These are phyloP conservation scores for Cudoniella acicularis DNA, from an alignment of 495 filamentous ascomycete species.

Conservation along the genomic window DNA sequence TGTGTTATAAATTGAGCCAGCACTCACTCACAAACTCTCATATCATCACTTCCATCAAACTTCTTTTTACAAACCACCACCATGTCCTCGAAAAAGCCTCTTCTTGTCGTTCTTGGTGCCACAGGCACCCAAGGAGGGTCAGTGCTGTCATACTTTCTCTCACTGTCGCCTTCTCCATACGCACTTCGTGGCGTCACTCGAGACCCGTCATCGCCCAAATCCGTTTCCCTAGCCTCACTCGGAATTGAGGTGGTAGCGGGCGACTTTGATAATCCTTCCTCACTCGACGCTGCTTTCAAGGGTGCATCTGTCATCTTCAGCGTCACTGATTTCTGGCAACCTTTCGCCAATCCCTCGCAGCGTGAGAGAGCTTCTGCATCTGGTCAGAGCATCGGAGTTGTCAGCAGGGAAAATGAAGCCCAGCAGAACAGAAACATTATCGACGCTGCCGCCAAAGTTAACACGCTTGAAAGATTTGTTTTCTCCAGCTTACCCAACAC, in stretches of 20 bases:
- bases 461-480: constrained; percentile 39
- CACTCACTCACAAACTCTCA: background rate
- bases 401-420: constrained; percentile 27
- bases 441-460: constrained; percentile 37
- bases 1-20: background rate
- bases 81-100: background rate
- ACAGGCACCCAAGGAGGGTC: constrained; percentile 35
- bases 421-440: constrained; percentile 13
- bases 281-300: constrained; percentile 40
- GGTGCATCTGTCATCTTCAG: constrained; percentile 40
- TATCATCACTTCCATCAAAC: background rate
- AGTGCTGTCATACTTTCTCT: constrained; percentile 35
- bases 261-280: constrained; percentile 39
- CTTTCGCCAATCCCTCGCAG: constrained; percentile 26
- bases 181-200: constrained; percentile 39
- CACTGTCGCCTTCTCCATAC: constrained; percentile 27
- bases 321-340: constrained; percentile 47
- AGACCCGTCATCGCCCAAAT: constrained; percentile 32
- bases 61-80: background rate
- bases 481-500: constrained; percentile 32
- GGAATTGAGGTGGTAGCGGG: constrained; percentile 46
- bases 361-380: constrained; percentile 13
- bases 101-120: constrained; percentile 1
- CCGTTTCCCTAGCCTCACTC: constrained; percentile 24
- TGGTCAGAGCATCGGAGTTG: constrained; percentile 23